Percentiles rank a stretch among this genome's conserved stretches.
phyloP scores from a whole-genome alignment of 2,329 filamentous ascomycete species.

The Exophiala dermatitidis region DNA sequence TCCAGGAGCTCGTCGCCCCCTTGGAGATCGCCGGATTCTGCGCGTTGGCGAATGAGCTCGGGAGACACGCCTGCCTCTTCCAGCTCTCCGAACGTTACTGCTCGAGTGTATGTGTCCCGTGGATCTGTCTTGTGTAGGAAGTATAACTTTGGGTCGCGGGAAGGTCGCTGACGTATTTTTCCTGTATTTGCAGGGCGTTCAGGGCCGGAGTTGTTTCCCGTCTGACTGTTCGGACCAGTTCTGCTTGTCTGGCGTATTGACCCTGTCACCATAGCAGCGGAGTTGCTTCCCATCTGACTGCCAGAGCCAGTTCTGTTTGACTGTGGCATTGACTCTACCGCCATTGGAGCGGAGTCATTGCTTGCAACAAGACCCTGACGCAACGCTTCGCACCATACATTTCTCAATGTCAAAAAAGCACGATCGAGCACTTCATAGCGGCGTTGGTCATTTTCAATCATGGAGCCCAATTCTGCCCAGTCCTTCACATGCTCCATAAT shows the following conservation, averaged over 20 bases:
- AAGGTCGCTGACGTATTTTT: constrained; percentile 4
- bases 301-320: background rate
- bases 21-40: constrained; percentile 3
- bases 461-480: constrained; percentile 19
- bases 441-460: constrained; percentile 15
- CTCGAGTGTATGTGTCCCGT: constrained; percentile 1
- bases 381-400: constrained; percentile 22
- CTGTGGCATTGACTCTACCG: background rate
- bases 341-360: background rate
- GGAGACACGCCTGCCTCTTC: constrained; percentile 17
- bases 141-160: no score
- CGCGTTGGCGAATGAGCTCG: constrained; percentile 14
- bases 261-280: background rate
- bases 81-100: constrained; percentile 23
- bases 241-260: background rate
- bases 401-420: constrained; percentile 18
- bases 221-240: background rate
- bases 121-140: no score
- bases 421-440: constrained; percentile 18
- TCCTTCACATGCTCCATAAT: constrained; percentile 19
- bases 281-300: background rate
- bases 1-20: constrained; percentile 9
- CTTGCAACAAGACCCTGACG: constrained; percentile 15
- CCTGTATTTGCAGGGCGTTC: background rate
- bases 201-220: background rate